phyloP scores from a whole-genome alignment of 2,329 filamentous ascomycete genomes.

The Emergomyces orientalis region DNA sequence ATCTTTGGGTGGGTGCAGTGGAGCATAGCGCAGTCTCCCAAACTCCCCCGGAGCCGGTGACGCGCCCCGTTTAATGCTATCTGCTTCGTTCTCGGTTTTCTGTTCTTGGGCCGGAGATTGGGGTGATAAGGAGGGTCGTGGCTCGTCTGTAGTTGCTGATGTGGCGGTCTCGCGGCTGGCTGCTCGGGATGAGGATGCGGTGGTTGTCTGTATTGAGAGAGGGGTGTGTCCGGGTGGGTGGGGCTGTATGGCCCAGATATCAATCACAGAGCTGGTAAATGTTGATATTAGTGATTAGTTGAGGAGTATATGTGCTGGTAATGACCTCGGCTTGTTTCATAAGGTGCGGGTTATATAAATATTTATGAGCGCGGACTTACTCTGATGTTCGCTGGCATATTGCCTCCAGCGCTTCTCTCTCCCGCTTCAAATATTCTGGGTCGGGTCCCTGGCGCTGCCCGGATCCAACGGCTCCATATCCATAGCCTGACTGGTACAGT shows the following conservation, averaged over 20 bases:
- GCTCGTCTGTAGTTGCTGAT: slow-evolving; percentile 14
- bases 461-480: slow-evolving; percentile 34
- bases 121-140: neutral
- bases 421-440: slow-evolving; percentile 35
- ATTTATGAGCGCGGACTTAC: slow-evolving; percentile 18
- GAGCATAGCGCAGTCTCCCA: slow-evolving; percentile 15
- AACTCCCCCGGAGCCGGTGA: slow-evolving; percentile 15
- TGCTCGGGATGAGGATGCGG: slow-evolving; percentile 21
- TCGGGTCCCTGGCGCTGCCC: slow-evolving; percentile 31
- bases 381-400: slow-evolving; percentile 42
- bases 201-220: slow-evolving; percentile 26
- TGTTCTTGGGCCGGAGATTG: too few relatives aligned
- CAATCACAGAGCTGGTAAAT: slow-evolving; percentile 32
- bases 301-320: neutral
- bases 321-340: neutral
- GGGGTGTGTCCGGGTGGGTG: slow-evolving; percentile 33
- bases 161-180: slow-evolving; percentile 12
- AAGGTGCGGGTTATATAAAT: neutral
- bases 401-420: slow-evolving; percentile 38
- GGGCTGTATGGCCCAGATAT: slow-evolving; percentile 38
- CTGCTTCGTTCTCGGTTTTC: slow-evolving; percentile 13
- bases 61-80: neutral
- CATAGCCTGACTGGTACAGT: slow-evolving; percentile 36
- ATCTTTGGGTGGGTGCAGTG: slow-evolving; percentile 9
- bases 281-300: slow-evolving; percentile 1